Evolutionary conservation across 1,284 basidiomycete species (phyloP), one percentile per base, ranked within the genome.

Genomic region (Cryptococcus sp.): DNA sequence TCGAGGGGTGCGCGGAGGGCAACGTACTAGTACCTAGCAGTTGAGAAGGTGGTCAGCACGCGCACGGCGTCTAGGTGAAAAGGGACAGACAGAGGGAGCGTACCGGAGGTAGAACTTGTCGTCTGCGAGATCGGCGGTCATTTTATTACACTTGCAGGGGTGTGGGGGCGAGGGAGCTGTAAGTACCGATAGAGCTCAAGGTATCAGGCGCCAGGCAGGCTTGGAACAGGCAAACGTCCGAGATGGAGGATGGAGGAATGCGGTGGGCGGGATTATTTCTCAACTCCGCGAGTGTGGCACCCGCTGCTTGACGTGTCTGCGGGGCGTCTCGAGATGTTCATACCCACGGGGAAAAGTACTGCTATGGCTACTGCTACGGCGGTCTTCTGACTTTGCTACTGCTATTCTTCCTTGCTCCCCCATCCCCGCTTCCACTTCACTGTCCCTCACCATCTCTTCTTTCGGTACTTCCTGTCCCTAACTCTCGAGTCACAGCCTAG

Each of bases 61-160:
- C 7, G 20, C 13, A 13, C 13, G 40, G 16, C 40, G n/a, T n/a
- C n/a, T n/a, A n/a, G n/a, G n/a, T n/a, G n/a, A n/a, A n/a, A n/a
- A n/a, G 11, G 7, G 28, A 35, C 15, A 46, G 44, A 13, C 38
- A 44, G 15, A 50, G 12, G 18, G 33, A 16, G 21, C 59, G 16
- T 33, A 89, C 89, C 90, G 83, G 63, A 92, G 82, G 79, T 93
- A 93, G 79, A 92, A 88, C 15, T 86, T 86, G 71, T 88, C 87
- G 68, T 82, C 70, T 57, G 77, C 74, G 33, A 76, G 64, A 35
- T 73, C 69, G 35, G 61, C 56, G 21, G 56, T 56, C 63, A 64
- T 64, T 39, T 43, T 55, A n/a, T 33, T 35, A 49, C 33, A n/a
- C 35, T 35, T 21, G 21, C 28, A 9, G 9, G n/a, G n/a, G n/a